Base-by-base conservation (phyloP, 2,329 filamentous ascomycete genomes). In the Ophiosphaerella narmari region DNA sequence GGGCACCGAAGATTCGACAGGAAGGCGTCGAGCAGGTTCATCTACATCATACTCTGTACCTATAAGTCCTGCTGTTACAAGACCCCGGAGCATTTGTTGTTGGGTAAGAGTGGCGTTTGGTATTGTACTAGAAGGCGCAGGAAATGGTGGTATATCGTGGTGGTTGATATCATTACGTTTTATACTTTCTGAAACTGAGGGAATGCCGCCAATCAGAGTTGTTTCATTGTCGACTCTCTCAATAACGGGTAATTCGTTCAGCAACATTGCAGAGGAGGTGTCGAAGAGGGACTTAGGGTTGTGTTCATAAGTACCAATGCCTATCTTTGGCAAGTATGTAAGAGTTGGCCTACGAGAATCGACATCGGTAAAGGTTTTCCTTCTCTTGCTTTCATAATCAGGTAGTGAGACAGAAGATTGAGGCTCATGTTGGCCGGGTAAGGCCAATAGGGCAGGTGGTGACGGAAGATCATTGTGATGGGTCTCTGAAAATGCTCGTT, bases 41-140 rank as follows among this genome's bases (percentile, higher is more conserved):
- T 55, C 45, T 31, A 11, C 13, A 14, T 63, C 60, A 7, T 48
- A 31, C 4, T 61, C 59, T 29, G 70, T 41, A 13, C 61, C 66
- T 13, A 66, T 53, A 26, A 66, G 65, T 6, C 26, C 53, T 26
- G 68, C 63, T 18, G 56, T 61, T 39, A 57, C 50, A 14, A 72
- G 67, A 32, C 67, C 65, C 32, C 74, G 71, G 23, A 77, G 43
- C 42, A 78, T 54, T n/a, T 67, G 64, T 53, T 74, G 67, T 52
- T 77, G 73, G 14, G 71, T 75, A 9, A 71, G 67, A 29, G 72
- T 74, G 31, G 71, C 74, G 50, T 77, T 74, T 4, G 72, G 71
- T 12, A 77, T 57, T 0, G 77, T 79, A 50, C 71, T 77, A 12
- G 75, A 77, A 34, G 66, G 64, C 26, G 75, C 71, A 39, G 63